Evolutionary conservation across 768 basidiomycete genomes (phyloP), one percentile per base, ranked within the genome.

Genomic region (Podaxis carcinomalis): DNA sequence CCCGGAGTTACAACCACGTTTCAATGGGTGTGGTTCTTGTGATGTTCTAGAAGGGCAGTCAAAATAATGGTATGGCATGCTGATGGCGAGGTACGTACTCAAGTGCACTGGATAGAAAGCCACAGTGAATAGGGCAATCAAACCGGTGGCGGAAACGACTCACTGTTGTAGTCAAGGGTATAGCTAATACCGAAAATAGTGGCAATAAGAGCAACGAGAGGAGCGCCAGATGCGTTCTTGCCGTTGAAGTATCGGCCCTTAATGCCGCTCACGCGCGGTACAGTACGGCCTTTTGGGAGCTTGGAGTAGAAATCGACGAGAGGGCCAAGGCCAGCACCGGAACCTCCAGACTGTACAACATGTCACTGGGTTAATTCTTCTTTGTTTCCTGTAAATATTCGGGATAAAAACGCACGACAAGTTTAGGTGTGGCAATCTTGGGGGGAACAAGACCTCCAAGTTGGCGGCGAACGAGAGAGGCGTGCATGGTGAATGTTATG

Each of bases 251-350:
- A 92, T 49, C 87, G 80, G n/a, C 75, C 90, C 74, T 91, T 90
- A 69, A 96, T 78, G 21, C 93, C 92, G 57, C 42, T 44, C 5
- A 44, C 42, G n/a, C 42, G 42, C 4, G 42, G 42, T 16, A 91
- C 79, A 37, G 86, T 83, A 42, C 85, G 78, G 50, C 95, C 95
- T 74, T 98, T 98, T 65, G 95, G 96, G 53, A 98, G 85, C 76
- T 93, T 95, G 62, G 92, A 94, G 81, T 98, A 98, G 77, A 97
- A 98, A 67, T 93, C 87, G 65, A 97, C 93, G 70, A 98, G 89
- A 35, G 87, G 87, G 61, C 83, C 79, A 56, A 96, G 89, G 64
- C 91, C 86, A 47, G 85, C 85, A 47, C 93, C 92, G 57, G 90
- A 85, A 58, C 88, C 90, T 56, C 91, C 85, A 57, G 91, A 87